Evolutionary conservation across 2,329 filamentous ascomycete genomes (phyloP), one percentile per base, ranked within the genome.

Genomic region (Ascochyta pisi): DNA sequence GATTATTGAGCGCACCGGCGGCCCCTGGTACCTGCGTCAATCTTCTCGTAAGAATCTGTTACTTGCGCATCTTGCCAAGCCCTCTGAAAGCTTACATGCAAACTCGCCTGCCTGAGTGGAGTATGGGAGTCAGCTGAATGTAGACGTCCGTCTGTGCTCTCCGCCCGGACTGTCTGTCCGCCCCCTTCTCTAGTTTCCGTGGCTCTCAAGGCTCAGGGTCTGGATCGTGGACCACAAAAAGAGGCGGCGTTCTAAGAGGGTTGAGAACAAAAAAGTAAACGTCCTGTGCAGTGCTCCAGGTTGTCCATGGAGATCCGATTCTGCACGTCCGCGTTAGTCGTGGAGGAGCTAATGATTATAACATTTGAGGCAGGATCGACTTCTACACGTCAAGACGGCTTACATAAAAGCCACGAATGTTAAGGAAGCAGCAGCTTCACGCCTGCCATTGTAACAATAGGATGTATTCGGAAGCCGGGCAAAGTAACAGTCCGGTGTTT

Each of bases 21-120:
- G 19, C 45, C 51, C 50, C 50, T 54, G 44, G 38, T 5, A 48
- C 44, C 26, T 45, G 45, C 45, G 19, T 40, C 22, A 23, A 37
- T 26, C 26, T 19, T 39, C 40, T 49, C 40, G 45, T 29, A 44
- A 44, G 16, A 15, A 35, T 7, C 15, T 34, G 24, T 19, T 8
- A 35, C 45, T 49, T 45, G 35, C 35, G 34, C 35, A 29, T 15
- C 6, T 8, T 40, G 45, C 51, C 44, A 50, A 44, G 45, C 29
- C 22, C 3, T 33, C 23, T 15, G 27, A 40, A 44, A 44, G 39
- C 39, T 48, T 49, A 31, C 22, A 34, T 16, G 9, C 34, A 26
- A 42, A 22, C 45, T 45, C 34, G 26, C 39, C 38, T 41, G 31
- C 3, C 22, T 31, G 13, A 13, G 10, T 24, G 15, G 13, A 34